These are phyloP conservation scores for Talaromyces rugulosus DNA, from an alignment of 2,329 filamentous ascomycete species.

Conservation along the genomic window DNA sequence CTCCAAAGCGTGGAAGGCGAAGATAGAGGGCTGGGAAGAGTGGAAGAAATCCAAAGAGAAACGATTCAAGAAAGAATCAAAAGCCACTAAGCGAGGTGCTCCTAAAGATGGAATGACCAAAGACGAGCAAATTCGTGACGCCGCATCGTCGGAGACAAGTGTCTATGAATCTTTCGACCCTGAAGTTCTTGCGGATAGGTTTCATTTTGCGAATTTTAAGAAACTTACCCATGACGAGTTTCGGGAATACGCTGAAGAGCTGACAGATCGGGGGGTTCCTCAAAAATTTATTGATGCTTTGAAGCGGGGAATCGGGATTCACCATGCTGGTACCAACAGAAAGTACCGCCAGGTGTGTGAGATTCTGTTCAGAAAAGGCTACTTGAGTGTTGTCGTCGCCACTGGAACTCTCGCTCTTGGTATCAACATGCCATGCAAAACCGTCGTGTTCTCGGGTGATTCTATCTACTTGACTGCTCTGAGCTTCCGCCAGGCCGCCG, in stretches of 20 bases:
- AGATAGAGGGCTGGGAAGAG: conserved; percentile 3
- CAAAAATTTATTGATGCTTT: conserved; percentile 55
- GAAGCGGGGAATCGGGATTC: conserved; percentile 66
- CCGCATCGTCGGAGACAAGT: conserved; percentile 52
- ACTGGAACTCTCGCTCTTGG: conserved; percentile 73
- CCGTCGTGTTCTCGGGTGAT: conserved; percentile 71
- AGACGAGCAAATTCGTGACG: conserved; percentile 54
- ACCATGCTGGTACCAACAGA: conserved; percentile 76
- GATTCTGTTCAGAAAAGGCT: conserved; percentile 65
- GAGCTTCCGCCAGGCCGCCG: conserved; percentile 72
- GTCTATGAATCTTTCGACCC: conserved; percentile 65
- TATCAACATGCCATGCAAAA: conserved; percentile 82
- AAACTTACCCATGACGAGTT: conserved; percentile 2
- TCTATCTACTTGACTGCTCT: conserved; percentile 69
- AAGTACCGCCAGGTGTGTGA: conserved; percentile 63
- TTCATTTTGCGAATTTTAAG: conserved; percentile 1
- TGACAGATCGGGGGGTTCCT: not conserved
- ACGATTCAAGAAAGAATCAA: conserved; percentile 33
- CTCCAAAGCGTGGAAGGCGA: not conserved
- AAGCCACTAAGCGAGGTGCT: conserved; percentile 17
- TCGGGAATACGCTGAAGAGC: not conserved
- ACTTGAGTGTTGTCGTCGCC: conserved; percentile 65
- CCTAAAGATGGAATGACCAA: conserved; percentile 48
- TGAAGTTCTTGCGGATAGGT: conserved; percentile 48
- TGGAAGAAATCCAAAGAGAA: conserved; percentile 48